Conservation (phyloP, 1,284 basidiomycete genomes). For the Ceratobasidium sp. region DNA sequence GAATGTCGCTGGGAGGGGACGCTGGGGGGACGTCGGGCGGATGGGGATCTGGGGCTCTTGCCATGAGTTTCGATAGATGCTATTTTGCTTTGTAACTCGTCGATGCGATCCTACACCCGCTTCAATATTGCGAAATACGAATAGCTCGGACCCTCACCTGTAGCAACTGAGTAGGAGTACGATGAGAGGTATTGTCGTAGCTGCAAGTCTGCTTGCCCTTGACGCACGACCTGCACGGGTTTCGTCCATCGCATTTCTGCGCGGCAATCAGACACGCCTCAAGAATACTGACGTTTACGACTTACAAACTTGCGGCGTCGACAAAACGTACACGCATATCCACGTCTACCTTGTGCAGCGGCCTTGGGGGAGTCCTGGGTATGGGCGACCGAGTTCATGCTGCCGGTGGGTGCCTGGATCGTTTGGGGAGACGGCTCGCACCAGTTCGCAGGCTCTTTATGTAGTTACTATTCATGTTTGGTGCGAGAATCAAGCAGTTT, state of each 20-base stretch:
- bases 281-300: too few relatives aligned
- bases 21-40: not conserved
- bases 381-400: not conserved
- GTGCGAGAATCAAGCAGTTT: not conserved
- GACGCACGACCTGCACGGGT: slow-evolving; percentile 22
- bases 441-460: not conserved
- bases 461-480: not conserved
- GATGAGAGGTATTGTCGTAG: slow-evolving; percentile 27
- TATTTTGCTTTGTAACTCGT: slow-evolving; percentile 33
- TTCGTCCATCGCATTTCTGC: slow-evolving; percentile 33
- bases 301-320: slow-evolving; percentile 33
- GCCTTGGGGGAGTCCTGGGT: slow-evolving; percentile 1
- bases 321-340: slow-evolving; percentile 32
- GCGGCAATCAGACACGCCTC: not conserved
- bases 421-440: too few relatives aligned
- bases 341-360: slow-evolving; percentile 17
- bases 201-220: slow-evolving; percentile 30
- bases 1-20: slow-evolving; percentile 8
- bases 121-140: not conserved
- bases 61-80: slow-evolving; percentile 17
- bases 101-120: slow-evolving; percentile 21
- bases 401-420: not conserved
- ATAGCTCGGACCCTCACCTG: not conserved
- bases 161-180: slow-evolving; percentile 20
- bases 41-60: not conserved